A percentile compares a stretch with the other conserved stretches of the same genome.
Conservation (phyloP, 2,329 filamentous ascomycete species). For the Cladosporium phlei region DNA sequence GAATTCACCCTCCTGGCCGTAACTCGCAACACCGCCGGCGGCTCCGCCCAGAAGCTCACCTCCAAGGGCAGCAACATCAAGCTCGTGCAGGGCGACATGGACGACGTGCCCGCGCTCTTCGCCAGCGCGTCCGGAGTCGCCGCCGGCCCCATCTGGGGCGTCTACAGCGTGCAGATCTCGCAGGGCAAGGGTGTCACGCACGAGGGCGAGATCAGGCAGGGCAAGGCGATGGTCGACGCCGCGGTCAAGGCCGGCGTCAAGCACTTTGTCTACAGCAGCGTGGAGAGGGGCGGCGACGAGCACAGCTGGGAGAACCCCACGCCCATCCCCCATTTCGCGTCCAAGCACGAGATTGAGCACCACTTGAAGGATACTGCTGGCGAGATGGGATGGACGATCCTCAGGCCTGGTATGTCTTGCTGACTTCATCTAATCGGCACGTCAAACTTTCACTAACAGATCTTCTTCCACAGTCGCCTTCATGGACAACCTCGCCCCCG, state of each 20-base stretch:
- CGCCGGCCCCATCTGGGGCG: slow-evolving; percentile 38
- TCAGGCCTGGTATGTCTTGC: slow-evolving; percentile 36
- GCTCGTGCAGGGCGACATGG: slow-evolving; percentile 52
- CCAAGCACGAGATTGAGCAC: slow-evolving; percentile 58
- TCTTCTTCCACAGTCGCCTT: slow-evolving; percentile 47
- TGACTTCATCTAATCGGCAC: not conserved
- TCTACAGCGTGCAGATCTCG: slow-evolving; percentile 58
- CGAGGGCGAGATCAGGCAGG: slow-evolving; percentile 51
- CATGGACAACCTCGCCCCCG: slow-evolving; percentile 55
- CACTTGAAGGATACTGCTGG: slow-evolving; percentile 49
- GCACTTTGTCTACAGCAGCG: slow-evolving; percentile 61
- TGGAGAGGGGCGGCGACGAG: slow-evolving; percentile 58
- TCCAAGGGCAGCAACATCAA: slow-evolving; percentile 45
- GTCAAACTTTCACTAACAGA: not conserved
- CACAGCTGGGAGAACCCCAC: slow-evolving; percentile 52
- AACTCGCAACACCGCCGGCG: slow-evolving; percentile 49
- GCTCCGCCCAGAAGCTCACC: slow-evolving; percentile 46
- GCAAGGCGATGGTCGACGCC: slow-evolving; percentile 55
- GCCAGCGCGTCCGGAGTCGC: slow-evolving; percentile 37
- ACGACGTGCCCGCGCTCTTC: slow-evolving; percentile 49
- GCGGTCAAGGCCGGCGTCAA: slow-evolving; percentile 52
- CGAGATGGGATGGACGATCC: slow-evolving; percentile 57
- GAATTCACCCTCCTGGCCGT: slow-evolving; percentile 52
- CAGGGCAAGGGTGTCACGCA: slow-evolving; percentile 40
- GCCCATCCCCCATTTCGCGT: slow-evolving; percentile 52